phyloP scores from a whole-genome alignment of 768 basidiomycete species.

The Austroboletus festivus region DNA sequence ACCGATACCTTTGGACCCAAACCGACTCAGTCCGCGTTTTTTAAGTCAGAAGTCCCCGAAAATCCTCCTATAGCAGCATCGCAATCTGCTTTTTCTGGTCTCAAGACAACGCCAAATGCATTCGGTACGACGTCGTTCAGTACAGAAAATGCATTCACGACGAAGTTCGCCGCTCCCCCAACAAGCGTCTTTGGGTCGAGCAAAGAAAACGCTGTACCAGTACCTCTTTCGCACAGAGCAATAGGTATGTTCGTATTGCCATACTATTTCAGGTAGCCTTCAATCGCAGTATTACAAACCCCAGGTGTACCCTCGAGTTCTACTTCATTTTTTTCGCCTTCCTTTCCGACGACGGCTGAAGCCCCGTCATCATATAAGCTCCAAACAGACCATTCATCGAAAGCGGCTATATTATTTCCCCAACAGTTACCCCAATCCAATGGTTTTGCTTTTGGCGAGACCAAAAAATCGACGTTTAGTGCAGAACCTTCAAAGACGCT shows the following conservation, averaged over 20 bases:
- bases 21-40: conserved; percentile 26
- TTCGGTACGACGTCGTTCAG: conserved; percentile 31
- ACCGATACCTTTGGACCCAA: conserved; percentile 30
- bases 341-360: neutral
- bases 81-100: conserved; percentile 35
- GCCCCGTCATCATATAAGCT: neutral
- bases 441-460: neutral
- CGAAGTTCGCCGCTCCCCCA: neutral
- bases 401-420: neutral
- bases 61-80: conserved; percentile 12
- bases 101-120: conserved; percentile 32
- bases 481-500: conserved; percentile 14
- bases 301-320: neutral
- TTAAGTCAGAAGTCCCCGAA: conserved; percentile 7
- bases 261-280: neutral
- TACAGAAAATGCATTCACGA: conserved; percentile 5
- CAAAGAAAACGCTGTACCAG: neutral
- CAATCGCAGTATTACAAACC: neutral
- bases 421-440: conserved; percentile 1
- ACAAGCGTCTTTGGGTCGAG: conserved; percentile 9
- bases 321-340: conserved; percentile 2
- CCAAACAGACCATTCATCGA: neutral
- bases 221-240: neutral
- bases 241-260: conserved; percentile 12
- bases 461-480: neutral